These are phyloP conservation scores for Lithohypha guttulata DNA, from an alignment of 2,329 filamentous ascomycete species.

Conservation along the genomic window DNA sequence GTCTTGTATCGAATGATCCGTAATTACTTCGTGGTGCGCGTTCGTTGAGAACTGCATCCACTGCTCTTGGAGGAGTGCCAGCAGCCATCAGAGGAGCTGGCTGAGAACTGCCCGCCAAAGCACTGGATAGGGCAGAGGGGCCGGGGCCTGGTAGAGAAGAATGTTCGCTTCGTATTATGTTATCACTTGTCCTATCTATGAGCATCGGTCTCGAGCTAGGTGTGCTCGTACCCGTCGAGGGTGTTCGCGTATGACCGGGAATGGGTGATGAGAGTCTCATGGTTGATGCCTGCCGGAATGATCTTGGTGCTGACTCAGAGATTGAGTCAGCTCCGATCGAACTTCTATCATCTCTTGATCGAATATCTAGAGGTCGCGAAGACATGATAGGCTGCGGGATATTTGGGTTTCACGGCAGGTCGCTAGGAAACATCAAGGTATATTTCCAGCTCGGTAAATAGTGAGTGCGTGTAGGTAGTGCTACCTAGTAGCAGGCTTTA, in stretches of 20 bases:
- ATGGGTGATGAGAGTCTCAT: conserved; percentile 46
- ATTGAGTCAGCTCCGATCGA: conserved; percentile 25
- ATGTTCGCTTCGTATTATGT: conserved; percentile 24
- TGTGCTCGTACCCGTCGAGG: conserved; percentile 32
- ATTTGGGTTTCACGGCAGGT: too few relatives aligned
- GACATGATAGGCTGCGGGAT: conserved; percentile 12
- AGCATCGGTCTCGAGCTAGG: not conserved
- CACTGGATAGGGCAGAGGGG: conserved; percentile 77
- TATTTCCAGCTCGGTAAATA: too few relatives aligned
- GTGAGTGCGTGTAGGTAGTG: too few relatives aligned
- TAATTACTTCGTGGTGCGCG: conserved; percentile 59
- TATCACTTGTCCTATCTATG: conserved; percentile 19
- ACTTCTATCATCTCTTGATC: conserved; percentile 6
- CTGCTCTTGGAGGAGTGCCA: conserved; percentile 6
- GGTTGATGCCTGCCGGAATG: conserved; percentile 43
- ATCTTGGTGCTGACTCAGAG: conserved; percentile 30
- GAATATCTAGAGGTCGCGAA: conserved; percentile 17
- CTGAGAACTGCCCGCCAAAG: conserved; percentile 57
- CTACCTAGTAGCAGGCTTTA: too few relatives aligned
- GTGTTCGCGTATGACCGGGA: conserved; percentile 44
- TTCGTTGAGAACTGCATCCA: conserved; percentile 40
- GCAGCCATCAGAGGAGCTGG: conserved; percentile 35
- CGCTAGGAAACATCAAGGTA: not conserved
- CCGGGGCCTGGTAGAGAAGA: conserved; percentile 64
- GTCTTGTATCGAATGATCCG: conserved; percentile 70